Evolutionary conservation across 1,284 basidiomycete genomes (phyloP), one percentile per base, ranked within the genome.

Genomic region (Vanrija humicola): DNA sequence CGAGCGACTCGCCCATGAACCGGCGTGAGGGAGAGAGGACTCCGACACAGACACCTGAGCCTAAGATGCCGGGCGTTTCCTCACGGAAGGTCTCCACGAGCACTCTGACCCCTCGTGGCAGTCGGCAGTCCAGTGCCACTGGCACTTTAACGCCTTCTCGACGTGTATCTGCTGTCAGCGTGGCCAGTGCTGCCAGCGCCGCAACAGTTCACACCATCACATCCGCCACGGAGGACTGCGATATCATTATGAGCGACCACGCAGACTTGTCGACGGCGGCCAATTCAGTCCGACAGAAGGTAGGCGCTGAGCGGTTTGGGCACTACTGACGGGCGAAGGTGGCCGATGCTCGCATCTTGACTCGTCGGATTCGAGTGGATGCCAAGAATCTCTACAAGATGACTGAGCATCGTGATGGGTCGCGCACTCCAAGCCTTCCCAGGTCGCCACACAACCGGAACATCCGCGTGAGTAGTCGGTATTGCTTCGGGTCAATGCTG

Each of bases 361-460:
- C 59, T 1, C 55, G 59, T 5, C 38, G 46, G 0, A 28, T 61
- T 15, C 34, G 52, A 16, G 48, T 52, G 29, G 50, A 55, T 16
- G 50, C 52, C 10, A 23, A 43, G 15, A 47, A 26, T 1, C 21
- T 56, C 48, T 40, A 43, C 48, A 56, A 60, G 46, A 16, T 48
- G 18, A 23, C 23, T 15, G 48, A 50, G 19, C 26, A 50, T 12
- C 23, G 29, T 23, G 48, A 50, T 38, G 40, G 29, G 15, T 26
- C 47, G 38, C 47, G 47, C 5, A 6, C 18, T 3, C 29, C 45
- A 3, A 50, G 45, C 6, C 42, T 79, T 23, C 72, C 77, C 4
- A 64, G 78, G 8, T 78, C 77, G 3, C 77, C 78, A 1, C 72
- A 74, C 19, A 68, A 67, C 54, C 62, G 75, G 3, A 70, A 78